Percentiles rank a stretch among this genome's conserved stretches.
Evolutionary conservation across 305 asterid species (phyloP).

Genomic region (Fraxinus greggii): DNA sequence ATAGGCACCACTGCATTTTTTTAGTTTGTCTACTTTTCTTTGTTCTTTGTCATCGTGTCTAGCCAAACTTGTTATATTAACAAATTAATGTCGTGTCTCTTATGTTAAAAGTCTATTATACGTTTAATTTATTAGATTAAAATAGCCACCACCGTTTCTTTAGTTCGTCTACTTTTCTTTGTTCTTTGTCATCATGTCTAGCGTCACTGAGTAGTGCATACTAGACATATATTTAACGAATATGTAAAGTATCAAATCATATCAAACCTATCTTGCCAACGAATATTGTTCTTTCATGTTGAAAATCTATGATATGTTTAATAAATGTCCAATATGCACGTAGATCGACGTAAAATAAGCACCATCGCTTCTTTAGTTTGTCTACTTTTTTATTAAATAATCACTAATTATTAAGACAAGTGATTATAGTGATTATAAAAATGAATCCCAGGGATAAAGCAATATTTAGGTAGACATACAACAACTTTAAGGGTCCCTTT

Average conservation of each 20-base stretch:
- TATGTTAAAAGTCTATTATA: neutral
- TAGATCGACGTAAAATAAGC: neutral
- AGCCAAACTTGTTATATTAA: neutral
- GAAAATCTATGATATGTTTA: neutral
- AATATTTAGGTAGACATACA: neutral
- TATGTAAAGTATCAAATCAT: neutral
- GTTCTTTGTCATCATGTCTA: neutral
- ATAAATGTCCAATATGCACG: neutral
- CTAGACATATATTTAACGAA: neutral
- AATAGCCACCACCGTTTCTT: neutral
- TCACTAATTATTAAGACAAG: neutral
- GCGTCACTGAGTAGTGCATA: neutral
- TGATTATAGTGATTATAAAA: neutral
- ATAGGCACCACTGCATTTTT: neutral
- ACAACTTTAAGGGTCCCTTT: no score
- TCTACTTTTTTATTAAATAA: neutral
- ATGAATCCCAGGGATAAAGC: neutral
- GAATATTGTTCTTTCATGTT: neutral
- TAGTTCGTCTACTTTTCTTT: neutral
- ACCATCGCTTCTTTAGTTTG: neutral
- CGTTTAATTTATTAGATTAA: neutral
- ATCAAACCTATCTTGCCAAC: neutral
- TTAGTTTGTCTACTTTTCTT: neutral
- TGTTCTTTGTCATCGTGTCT: neutral
- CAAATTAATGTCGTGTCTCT: neutral